Evolutionary conservation across 1,284 basidiomycete genomes (phyloP).

Genomic region (Tremellales sp.): DNA sequence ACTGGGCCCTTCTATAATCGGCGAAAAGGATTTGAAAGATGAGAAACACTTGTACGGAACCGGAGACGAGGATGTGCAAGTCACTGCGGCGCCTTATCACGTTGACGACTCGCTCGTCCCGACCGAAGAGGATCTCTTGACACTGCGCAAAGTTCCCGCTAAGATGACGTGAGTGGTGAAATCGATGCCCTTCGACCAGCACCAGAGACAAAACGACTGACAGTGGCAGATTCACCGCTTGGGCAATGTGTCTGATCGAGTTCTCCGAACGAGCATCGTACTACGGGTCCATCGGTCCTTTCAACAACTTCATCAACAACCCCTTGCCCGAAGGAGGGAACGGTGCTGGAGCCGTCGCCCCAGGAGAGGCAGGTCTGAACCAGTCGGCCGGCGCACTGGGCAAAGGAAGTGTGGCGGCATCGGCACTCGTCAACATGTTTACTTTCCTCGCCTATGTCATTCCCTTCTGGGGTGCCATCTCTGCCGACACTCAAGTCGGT

Average conservation of each 20-base stretch:
- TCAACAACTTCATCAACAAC: constrained; percentile 7
- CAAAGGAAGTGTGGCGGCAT: constrained; percentile 17
- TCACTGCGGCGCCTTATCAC: not conserved
- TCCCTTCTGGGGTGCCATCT: constrained; percentile 49
- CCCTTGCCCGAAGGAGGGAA: constrained; percentile 60
- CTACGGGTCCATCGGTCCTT: constrained; percentile 9
- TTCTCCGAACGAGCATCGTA: constrained; percentile 15
- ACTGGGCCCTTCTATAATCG: not conserved
- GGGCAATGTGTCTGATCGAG: constrained; percentile 16
- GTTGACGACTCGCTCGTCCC: not conserved
- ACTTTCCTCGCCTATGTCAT: constrained; percentile 26
- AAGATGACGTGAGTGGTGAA: constrained; percentile 2
- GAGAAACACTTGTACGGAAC: not conserved
- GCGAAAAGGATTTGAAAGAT: not conserved
- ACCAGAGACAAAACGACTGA: too few relatives aligned
- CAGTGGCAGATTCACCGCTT: constrained; percentile 5
- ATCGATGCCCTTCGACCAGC: not conserved
- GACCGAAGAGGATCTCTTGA: not conserved
- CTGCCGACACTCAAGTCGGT: constrained; percentile 67
- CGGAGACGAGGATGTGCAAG: not conserved
- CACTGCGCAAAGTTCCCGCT: constrained; percentile 6
- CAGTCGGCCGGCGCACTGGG: constrained; percentile 56
- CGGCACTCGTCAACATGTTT: constrained; percentile 21
- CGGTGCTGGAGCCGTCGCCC: constrained; percentile 63
- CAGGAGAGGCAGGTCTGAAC: constrained; percentile 57